Base-by-base conservation (phyloP, 2,329 filamentous ascomycete genomes). In the Paraconiothyrium sp. region DNA sequence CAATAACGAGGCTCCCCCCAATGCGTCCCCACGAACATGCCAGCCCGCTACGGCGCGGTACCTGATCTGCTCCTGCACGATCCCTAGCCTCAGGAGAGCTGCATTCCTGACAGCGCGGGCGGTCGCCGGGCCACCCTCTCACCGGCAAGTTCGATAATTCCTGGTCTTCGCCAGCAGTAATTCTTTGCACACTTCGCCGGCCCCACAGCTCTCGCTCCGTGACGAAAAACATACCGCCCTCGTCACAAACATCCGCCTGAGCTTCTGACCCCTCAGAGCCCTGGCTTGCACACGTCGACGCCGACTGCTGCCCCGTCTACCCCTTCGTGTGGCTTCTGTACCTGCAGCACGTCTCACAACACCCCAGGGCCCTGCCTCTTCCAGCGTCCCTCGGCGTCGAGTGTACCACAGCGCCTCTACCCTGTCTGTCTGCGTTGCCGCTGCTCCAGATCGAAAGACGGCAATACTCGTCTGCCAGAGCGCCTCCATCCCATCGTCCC, bases 1-100 rank as follows among this genome's bases (percentile, higher is more conserved):
- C 73, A 70, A 73, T 75, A 70, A 76, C 75, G 75, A 71, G 60
- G 58, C 61, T 66, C 63, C 66, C 64, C 65, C 68, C 67, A 64
- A 68, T 69, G 66, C 69, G 74, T 70, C 63, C 69, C 71, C 69
- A 64, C 72, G 59, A 69, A 55, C 67, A 72, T 71, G 69, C 64
- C 67, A 70, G 69, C 69, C 65, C 67, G 57, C 61, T 68, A 70
- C 69, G 70, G 73, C 72, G 71, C 68, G 65, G 70, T 74, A 70
- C 72, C 72, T 76, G 68, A 74, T 65, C 63, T 63, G 43, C 61
- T 54, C 59, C 68, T 69, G 66, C 65, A 63, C 66, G 62, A 58
- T 63, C 58, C 56, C 50, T 66, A 70, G 63, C 58, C 70, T 70
- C 71, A 72, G 68, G 70, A 73, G 64, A 27, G 43, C 27, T 65